phyloP scores from a whole-genome alignment of 1,284 basidiomycete species.

The Irpex sp. region DNA sequence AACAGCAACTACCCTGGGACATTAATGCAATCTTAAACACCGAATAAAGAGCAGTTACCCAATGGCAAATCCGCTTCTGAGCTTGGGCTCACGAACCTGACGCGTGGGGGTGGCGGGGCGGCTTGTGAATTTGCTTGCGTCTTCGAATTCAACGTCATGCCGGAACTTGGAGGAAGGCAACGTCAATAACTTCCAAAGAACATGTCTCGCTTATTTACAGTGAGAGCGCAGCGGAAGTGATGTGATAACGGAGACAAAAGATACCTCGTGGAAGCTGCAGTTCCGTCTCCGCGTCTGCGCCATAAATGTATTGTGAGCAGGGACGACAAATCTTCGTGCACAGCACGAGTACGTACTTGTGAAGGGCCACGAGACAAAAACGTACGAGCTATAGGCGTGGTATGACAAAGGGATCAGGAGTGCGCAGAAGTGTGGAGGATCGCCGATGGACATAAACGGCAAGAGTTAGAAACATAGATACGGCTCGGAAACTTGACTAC shows the following conservation, averaged over 20 bases:
- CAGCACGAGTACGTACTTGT: neutral
- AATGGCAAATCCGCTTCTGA: neutral
- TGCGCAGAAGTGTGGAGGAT: neutral
- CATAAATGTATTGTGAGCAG: too few species aligned
- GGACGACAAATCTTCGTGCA: too few species aligned
- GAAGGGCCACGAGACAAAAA: neutral
- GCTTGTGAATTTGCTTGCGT: neutral
- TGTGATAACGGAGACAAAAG: neutral
- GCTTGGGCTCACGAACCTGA: too few species aligned
- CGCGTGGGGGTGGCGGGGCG: neutral
- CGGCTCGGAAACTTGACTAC: neutral
- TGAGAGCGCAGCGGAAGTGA: too few species aligned
- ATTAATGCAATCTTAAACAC: neutral
- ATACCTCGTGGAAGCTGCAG: neutral
- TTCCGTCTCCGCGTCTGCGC: too few species aligned
- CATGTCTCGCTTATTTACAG: neutral
- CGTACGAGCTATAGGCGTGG: neutral
- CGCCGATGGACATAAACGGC: neutral
- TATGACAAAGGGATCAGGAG: neutral
- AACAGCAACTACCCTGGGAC: neutral
- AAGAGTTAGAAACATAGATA: neutral
- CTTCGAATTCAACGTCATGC: neutral
- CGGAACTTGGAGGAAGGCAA: neutral
- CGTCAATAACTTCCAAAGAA: neutral
- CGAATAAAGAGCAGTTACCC: neutral